A percentile compares a stretch with the other conserved stretches of the same genome.
Evolutionary conservation across 2,329 filamentous ascomycete genomes (phyloP).

Genomic region (Trichophyton mentagrophytes): DNA sequence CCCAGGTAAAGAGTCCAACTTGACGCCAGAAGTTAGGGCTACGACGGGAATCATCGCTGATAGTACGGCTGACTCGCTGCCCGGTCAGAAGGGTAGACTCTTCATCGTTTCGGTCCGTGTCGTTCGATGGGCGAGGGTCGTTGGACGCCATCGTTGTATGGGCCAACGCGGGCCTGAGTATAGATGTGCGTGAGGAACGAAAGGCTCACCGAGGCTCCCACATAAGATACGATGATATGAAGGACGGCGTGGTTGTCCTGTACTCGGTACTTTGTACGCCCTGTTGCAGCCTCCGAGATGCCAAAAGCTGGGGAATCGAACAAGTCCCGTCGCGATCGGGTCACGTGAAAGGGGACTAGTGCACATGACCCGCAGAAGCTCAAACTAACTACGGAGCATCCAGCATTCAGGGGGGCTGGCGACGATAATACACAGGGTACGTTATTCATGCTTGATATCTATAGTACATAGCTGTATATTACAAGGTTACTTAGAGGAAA

Average conservation of each 20-base stretch:
- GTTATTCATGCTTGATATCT: neutral
- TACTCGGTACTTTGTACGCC: neutral
- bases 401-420: neutral
- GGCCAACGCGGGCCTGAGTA: neutral
- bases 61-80: constrained; percentile 28
- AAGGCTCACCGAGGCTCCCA: neutral
- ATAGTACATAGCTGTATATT: neutral
- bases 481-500: neutral
- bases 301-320: neutral
- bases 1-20: constrained; percentile 67
- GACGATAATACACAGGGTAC: neutral
- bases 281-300: neutral
- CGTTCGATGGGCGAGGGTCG: constrained; percentile 39
- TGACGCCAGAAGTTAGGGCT: constrained; percentile 56
- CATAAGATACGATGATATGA: neutral
- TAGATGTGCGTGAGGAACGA: neutral
- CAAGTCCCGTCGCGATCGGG: neutral
- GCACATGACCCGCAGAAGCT: neutral
- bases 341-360: neutral
- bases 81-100: constrained; percentile 52
- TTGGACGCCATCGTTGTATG: neutral
- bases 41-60: constrained; percentile 18
- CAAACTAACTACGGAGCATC: neutral
- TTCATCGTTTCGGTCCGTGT: constrained; percentile 43
- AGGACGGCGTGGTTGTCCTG: neutral